Evolutionary conservation across 768 basidiomycete species (phyloP), one percentile per base, ranked within the genome.

Genomic region (Tylopilus vinaceipallidus): DNA sequence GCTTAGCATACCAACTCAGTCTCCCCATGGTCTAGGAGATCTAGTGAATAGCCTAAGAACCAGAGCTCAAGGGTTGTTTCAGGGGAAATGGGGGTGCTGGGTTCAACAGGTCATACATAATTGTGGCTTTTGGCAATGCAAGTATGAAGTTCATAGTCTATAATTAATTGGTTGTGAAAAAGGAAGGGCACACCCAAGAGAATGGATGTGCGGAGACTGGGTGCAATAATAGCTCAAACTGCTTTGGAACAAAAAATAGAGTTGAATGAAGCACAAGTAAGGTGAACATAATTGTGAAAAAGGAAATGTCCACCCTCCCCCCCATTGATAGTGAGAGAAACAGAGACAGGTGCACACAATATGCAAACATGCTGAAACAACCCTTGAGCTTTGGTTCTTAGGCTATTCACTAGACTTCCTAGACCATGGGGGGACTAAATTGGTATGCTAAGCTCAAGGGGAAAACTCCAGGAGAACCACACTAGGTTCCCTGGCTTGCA

Each of bases 131-230:
- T 50, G 4, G 6, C 29, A 14, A 59, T 42, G 37, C 54, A 56
- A 0, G 52, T 43, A 3, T 37, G 41, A 0, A 29, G 0, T 0
- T 40, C 41, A 20, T 68, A 61, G 42, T 75, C 68, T 24, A 65
- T 51, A 0, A 70, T 50, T 54, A 76, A 69, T 0, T 61, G 30
- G 50, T 76, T 76, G 2, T 53, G 48, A 10, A 33, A 20, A 1
- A 75, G 57, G 24, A 69, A 75, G 0, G 71, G 73, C 0, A 65
- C 42, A 0, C 72, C 71, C 0, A 75, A 56, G 0, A 75, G 46
- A 7, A 75, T 27, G 4, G 63, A 61, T 2, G 45, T 55, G 29
- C 58, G 66, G 2, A 72, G 55, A 1, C 30, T 34, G 0, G 62
- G 60, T 0, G 60, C 52, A 2, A 72, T 29, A 3, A 72, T n/a